phyloP scores from a whole-genome alignment of 345 rosid genomes.

The Microcos paniculata region DNA sequence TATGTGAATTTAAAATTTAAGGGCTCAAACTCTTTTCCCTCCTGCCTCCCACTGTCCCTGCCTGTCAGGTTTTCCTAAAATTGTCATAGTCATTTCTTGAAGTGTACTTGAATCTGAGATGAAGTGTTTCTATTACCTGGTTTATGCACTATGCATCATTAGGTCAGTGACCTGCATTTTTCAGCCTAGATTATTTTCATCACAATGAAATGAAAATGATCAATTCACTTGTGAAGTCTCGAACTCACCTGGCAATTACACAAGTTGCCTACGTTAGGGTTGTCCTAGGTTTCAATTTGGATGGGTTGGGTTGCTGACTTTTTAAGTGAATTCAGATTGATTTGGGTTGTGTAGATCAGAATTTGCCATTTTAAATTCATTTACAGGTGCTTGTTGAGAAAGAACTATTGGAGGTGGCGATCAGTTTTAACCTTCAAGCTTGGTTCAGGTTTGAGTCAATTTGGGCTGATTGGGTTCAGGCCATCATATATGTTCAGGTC shows the following conservation, averaged over 20 bases:
- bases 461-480: background rate
- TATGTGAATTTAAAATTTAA: too few relatives aligned
- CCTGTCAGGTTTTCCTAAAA: background rate
- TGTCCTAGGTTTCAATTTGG: background rate
- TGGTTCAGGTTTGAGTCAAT: background rate
- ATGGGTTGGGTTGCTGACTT: background rate
- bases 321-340: background rate
- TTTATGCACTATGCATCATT: background rate
- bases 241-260: background rate
- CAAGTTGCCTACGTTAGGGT: background rate
- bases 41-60: background rate
- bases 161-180: background rate
- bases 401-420: background rate
- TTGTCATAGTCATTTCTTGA: background rate
- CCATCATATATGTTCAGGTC: background rate
- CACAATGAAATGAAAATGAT: background rate
- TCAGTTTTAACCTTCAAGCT: background rate
- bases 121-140: background rate
- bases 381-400: background rate
- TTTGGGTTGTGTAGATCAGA: background rate
- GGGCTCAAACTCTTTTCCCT: background rate
- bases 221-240: constrained; percentile 1
- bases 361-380: background rate
- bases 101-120: background rate
- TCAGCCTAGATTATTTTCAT: background rate